Conservation (phyloP, 495 filamentous ascomycete genomes). For the Aspergillus biplanus region DNA sequence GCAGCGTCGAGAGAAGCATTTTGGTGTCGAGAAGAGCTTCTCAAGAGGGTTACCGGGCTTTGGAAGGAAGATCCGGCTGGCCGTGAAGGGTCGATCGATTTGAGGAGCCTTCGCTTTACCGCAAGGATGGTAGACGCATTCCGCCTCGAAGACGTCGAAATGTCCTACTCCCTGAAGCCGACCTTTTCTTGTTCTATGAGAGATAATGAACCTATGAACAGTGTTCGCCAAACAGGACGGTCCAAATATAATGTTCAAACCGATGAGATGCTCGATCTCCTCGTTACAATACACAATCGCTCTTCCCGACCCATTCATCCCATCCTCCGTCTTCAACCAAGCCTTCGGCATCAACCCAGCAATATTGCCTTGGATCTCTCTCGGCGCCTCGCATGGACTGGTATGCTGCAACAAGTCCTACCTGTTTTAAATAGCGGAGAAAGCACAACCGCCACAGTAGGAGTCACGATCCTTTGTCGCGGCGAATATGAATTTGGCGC, state of each 20-base stretch:
- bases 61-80: constrained; percentile 68
- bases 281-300: constrained; percentile 71
- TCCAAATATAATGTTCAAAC: constrained; percentile 61
- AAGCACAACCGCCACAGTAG: constrained; percentile 59
- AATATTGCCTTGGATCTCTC: constrained; percentile 80
- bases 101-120: constrained; percentile 72
- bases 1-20: constrained; percentile 80
- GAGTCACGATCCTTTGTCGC: constrained; percentile 71
- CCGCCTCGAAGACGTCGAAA: constrained; percentile 76
- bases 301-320: constrained; percentile 68
- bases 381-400: constrained; percentile 83
- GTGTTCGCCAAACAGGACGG: constrained; percentile 46
- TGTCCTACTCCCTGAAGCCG: constrained; percentile 60
- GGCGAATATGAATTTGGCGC: constrained; percentile 85
- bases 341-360: constrained; percentile 71
- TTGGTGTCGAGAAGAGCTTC: constrained; percentile 87
- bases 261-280: constrained; percentile 73
- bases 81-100: constrained; percentile 70
- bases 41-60: constrained; percentile 67
- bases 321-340: constrained; percentile 75
- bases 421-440: constrained; percentile 60
- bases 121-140: constrained; percentile 82
- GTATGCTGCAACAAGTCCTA: constrained; percentile 75
- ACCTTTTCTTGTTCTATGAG: constrained; percentile 26
- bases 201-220: constrained; percentile 6